Evolutionary conservation across 306 rosid species (phyloP), one percentile per base, ranked within the genome.

Genomic region (Ammopiptanthus mongolicus): DNA sequence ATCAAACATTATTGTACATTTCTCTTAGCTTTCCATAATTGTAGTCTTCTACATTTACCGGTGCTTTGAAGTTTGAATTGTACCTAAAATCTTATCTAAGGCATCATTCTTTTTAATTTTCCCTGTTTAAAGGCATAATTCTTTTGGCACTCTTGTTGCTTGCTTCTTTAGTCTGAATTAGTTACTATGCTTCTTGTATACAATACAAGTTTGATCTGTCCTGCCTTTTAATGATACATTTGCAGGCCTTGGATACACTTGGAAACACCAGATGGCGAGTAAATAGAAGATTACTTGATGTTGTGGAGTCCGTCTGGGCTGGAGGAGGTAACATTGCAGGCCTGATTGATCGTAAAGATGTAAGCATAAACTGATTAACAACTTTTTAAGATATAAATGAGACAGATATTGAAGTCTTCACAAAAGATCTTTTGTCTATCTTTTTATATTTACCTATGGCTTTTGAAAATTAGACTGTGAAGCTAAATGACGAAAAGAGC

Each of bases 201-300:
- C 36, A 64, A 13, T n/a, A 48, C 36, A 64, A 61, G 34, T 61
- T 64, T 22, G 8, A 59, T 44, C 23, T 25, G n/a, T 66, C 44
- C n/a, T 72, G 9, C 15, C 74, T 71, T 63, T 65, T 28, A 57
- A 18, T 78, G 68, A 51, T 36, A 42, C 60, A 29, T 82, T 77
- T 75, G 15, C 86, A 89, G 97, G 96, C 97, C 63, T 85, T 92
- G 71, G 97, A 90, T 81, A 57, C 84, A 86, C 97, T 88, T 71
- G 93, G 97, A 48, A 87, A 68, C 83, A 88, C 96, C 82, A 92
- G 88, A 76, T 92, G 97, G 97, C 83, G 89, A 88, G 78, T 92
- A 57, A 92, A 89, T 74, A 86, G 71, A 79, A 89, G 78, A 80
- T 81, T 92, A 73, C 91, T 89, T 59, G 77, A 68, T 15, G 88